Conservation (phyloP, 1,139 yeast species). For the Geotrichum phurueaensis region DNA sequence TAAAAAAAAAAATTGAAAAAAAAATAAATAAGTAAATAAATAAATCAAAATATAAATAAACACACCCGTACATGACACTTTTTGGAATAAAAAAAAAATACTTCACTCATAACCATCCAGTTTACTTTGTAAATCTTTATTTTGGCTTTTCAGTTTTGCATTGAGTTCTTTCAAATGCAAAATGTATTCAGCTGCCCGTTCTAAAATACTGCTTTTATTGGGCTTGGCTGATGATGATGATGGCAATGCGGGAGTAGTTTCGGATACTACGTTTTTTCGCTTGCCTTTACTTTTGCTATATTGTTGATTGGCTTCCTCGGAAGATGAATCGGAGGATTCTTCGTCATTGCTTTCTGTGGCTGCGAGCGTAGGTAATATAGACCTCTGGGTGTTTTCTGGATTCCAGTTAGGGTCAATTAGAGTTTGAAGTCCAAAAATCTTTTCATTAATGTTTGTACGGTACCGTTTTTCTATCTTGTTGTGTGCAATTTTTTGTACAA, state of each 20-base stretch:
- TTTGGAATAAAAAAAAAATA: not conserved
- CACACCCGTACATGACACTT: too few relatives aligned
- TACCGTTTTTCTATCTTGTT: conserved; percentile 65
- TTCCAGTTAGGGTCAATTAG: not conserved
- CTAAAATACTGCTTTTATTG: conserved; percentile 10
- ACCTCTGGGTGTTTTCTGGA: not conserved
- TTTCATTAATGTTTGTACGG: conserved; percentile 65
- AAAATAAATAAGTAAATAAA: too few relatives aligned
- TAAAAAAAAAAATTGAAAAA: too few relatives aligned
- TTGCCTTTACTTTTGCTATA: not conserved
- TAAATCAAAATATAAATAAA: too few relatives aligned
- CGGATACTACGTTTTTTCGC: not conserved
- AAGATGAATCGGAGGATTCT: conserved; percentile 59
- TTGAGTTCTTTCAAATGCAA: not conserved
- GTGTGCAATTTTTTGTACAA: conserved; percentile 63
- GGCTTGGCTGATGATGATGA: not conserved
- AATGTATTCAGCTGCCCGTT: conserved; percentile 9
- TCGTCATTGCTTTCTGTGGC: conserved; percentile 32
- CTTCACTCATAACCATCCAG: not conserved
- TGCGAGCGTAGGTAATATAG: not conserved
- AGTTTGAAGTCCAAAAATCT: conserved; percentile 49
- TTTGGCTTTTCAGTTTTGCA: not conserved
- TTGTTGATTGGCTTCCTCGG: conserved; percentile 32
- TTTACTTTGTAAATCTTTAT: not conserved
- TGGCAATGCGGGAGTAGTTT: not conserved